These are phyloP conservation scores for Hypholoma sublateritium DNA, from an alignment of 768 basidiomycete species.

Conservation along the genomic window DNA sequence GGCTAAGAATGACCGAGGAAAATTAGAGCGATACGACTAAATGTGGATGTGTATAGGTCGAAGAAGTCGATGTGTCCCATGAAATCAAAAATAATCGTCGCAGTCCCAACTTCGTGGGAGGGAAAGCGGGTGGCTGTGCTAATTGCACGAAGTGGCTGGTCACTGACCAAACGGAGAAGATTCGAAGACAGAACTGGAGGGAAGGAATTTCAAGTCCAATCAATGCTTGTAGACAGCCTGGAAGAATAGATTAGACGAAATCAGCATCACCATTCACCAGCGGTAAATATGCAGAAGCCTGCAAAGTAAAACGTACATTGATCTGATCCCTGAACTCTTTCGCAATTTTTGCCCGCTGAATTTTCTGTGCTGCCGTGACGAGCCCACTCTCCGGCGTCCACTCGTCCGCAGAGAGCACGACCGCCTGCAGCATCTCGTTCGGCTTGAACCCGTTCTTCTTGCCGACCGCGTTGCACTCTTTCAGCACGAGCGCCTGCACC, in stretches of 20 bases:
- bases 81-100: too few species aligned
- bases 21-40: too few species aligned
- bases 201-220: too few species aligned
- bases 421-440: conserved; percentile 74
- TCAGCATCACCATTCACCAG: neutral
- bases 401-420: conserved; percentile 79
- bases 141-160: too few species aligned
- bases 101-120: too few species aligned
- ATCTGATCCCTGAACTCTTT: conserved; percentile 33
- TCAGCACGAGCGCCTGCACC: conserved; percentile 64
- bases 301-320: conserved; percentile 14
- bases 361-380: conserved; percentile 57
- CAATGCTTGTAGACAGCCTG: conserved; percentile 23
- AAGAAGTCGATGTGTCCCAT: too few species aligned
- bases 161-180: too few species aligned
- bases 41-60: too few species aligned
- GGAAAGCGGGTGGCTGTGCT: too few species aligned
- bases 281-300: neutral
- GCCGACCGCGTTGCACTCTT: conserved; percentile 74
- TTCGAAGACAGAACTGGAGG: too few species aligned
- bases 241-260: neutral
- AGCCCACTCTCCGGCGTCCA: conserved; percentile 92
- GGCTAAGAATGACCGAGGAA: too few species aligned
- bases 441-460: conserved; percentile 86
- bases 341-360: conserved; percentile 34